Conservation (phyloP, 2,329 filamentous ascomycete species). For the Nigrospora oryzae region DNA sequence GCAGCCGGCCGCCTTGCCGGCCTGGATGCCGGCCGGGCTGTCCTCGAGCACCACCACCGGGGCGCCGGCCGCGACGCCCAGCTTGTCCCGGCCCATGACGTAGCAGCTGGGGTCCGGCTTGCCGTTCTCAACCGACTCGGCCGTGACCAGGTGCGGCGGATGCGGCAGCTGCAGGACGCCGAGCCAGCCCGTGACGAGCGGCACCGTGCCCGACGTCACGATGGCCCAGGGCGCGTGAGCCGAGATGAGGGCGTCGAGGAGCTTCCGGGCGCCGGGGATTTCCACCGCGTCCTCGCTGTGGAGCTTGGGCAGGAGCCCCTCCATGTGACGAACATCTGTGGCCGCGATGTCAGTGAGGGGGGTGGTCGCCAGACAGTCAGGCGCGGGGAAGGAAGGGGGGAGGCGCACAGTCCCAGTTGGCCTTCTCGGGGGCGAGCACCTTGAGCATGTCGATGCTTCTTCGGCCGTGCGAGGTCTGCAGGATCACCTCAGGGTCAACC, state of each 20-base stretch:
- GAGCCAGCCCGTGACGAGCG: constrained; percentile 66
- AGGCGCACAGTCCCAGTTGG: constrained; percentile 81
- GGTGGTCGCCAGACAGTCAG: not conserved
- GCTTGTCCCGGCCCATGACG: constrained; percentile 53
- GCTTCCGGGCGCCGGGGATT: constrained; percentile 70
- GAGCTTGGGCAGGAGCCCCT: constrained; percentile 67
- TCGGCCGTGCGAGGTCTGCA: constrained; percentile 85
- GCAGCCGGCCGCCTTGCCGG: constrained; percentile 81
- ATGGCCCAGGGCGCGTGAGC: constrained; percentile 72
- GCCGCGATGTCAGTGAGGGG: constrained; percentile 1
- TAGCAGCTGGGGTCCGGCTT: constrained; percentile 76
- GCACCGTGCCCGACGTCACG: constrained; percentile 65
- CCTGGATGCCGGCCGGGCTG: constrained; percentile 73
- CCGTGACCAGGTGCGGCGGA: constrained; percentile 61
- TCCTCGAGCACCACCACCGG: constrained; percentile 77
- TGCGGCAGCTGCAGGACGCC: constrained; percentile 54
- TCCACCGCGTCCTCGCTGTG: constrained; percentile 74
- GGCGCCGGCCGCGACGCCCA: constrained; percentile 40
- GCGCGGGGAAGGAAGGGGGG: too few species aligned
- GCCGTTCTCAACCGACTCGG: constrained; percentile 65
- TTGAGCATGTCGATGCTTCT: constrained; percentile 80
- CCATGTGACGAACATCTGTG: constrained; percentile 69
- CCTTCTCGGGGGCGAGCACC: constrained; percentile 72
- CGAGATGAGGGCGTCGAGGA: constrained; percentile 60
- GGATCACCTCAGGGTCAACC: constrained; percentile 74